These are phyloP conservation scores for Dendrobium officinale DNA, from an alignment of 106 monocot genomes.

Conservation along the genomic window DNA sequence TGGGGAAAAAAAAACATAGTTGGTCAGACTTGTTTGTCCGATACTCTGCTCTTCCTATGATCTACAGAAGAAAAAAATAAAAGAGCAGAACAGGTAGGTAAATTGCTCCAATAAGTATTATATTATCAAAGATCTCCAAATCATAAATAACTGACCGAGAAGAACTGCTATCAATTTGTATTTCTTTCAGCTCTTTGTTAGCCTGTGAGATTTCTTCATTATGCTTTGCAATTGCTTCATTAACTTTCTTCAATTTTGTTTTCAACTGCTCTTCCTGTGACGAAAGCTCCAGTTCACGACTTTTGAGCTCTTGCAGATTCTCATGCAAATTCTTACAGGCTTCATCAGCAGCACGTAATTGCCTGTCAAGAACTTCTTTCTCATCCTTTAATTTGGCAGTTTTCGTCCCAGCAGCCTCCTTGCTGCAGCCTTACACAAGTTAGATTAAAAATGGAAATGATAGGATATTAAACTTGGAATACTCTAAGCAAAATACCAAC, in stretches of 20 bases:
- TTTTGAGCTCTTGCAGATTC: constrained; percentile 73
- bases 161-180: constrained; percentile 38
- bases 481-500: neutral
- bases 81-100: neutral
- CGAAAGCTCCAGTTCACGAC: constrained; percentile 56
- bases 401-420: constrained; percentile 89
- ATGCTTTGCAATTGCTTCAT: constrained; percentile 33
- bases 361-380: constrained; percentile 91
- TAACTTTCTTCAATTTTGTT: constrained; percentile 46
- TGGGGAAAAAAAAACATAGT: neutral
- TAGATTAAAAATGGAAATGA: neutral
- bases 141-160: constrained; percentile 45
- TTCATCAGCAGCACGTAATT: constrained; percentile 77
- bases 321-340: constrained; percentile 83
- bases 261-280: constrained; percentile 68
- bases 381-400: constrained; percentile 93
- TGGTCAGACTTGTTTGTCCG: no score
- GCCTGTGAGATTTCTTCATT: constrained; percentile 50
- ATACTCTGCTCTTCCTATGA: no score
- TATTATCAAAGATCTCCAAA: neutral
- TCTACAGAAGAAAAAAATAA: neutral
- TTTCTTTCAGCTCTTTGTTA: constrained; percentile 48
- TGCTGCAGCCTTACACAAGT: constrained; percentile 35
- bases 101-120: constrained; percentile 1
- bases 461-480: neutral